A percentile compares a stretch with the other conserved stretches of the same genome.
Evolutionary conservation across 805 yeast genomes (phyloP).

Genomic region (Spathaspora gorwiae): DNA sequence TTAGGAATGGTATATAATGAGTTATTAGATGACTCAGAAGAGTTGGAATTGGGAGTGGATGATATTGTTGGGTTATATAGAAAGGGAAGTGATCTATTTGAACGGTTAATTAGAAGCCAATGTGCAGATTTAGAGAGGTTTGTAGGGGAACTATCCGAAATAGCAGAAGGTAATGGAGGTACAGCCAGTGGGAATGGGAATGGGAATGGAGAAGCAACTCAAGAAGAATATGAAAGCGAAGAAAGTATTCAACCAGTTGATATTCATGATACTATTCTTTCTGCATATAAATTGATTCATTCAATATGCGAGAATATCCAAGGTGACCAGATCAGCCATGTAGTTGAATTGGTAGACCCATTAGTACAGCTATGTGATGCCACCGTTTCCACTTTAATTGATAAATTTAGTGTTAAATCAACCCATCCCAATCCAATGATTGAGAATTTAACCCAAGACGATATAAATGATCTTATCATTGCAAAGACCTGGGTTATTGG

Average conservation of each 20-base stretch:
- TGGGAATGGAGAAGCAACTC: not conserved
- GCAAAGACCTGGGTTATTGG: conserved; percentile 24
- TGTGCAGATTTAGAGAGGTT: conserved; percentile 22
- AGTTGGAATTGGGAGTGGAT: not conserved
- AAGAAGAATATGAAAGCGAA: conserved; percentile 17
- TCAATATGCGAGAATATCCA: conserved; percentile 26
- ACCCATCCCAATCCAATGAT: conserved; percentile 17
- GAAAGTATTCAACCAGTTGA: conserved; percentile 32
- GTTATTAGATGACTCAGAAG: conserved; percentile 31
- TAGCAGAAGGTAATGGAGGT: conserved; percentile 2
- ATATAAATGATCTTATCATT: conserved; percentile 27
- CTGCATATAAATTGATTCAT: conserved; percentile 24
- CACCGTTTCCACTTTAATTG: conserved; percentile 16
- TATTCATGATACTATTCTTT: conserved; percentile 27
- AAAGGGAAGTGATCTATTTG: conserved; percentile 17
- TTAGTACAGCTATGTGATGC: conserved; percentile 16
- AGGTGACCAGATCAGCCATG: conserved; percentile 3
- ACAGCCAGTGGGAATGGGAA: not conserved
- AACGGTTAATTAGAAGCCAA: conserved; percentile 24
- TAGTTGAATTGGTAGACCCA: conserved; percentile 10
- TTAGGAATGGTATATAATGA: conserved; percentile 46
- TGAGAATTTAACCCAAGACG: conserved; percentile 22
- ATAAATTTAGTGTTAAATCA: conserved; percentile 12
- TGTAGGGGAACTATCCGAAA: conserved; percentile 15
- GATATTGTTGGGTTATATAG: conserved; percentile 14